Evolutionary conservation across 306 rosid genomes (phyloP), one percentile per base, ranked within the genome.

Genomic region (Cyclanthera cordifolia): DNA sequence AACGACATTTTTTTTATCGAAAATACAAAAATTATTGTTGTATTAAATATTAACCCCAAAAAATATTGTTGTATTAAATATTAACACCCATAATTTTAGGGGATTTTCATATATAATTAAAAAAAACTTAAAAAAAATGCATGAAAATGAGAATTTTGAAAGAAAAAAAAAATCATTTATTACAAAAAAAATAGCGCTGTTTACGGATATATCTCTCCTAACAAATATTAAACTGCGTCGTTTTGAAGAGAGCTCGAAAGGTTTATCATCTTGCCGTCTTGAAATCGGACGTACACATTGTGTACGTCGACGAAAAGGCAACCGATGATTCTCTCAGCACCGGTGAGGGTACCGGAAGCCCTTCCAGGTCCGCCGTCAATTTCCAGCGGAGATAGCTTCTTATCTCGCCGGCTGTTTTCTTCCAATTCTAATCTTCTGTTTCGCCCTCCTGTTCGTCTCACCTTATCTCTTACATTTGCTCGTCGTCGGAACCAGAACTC

Each of bases 361-460:
- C 49, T 80, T 78, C 90, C 49, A 51, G 75, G 79, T 64, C 39
- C 71, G 27, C 71, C 83, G 20, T 75, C 75, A n/a, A 24, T 59
- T 41, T 52, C 79, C 45, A 75, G 55, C 23, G 15, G 34, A 32
- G 78, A 75, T 13, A 53, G 65, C 14, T 64, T 73, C 79, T 53
- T 43, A 19, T 17, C 12, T 13, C 25, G 63, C 24, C 67, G 47
- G n/a, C 57, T 48, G 39, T 16, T 27, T 10, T 77, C 78, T 2
- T 8, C 56, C 68, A 53, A 37, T 54, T 74, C 75, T 4, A 54
- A 58, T 39, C 71, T 54, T 27, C 85, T 76, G 21, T 87, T 70
- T n/a, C 83, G 32, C 19, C 87, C 79, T 24, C 79, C 76, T 10
- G n/a, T 79, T 74, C 83, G 78, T 75, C 80, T 23, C 64, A 20